A percentile compares a stretch with the other conserved stretches of the same genome.
phyloP scores from a whole-genome alignment of 768 basidiomycete genomes.

The Termitomyces eurrhizus region DNA sequence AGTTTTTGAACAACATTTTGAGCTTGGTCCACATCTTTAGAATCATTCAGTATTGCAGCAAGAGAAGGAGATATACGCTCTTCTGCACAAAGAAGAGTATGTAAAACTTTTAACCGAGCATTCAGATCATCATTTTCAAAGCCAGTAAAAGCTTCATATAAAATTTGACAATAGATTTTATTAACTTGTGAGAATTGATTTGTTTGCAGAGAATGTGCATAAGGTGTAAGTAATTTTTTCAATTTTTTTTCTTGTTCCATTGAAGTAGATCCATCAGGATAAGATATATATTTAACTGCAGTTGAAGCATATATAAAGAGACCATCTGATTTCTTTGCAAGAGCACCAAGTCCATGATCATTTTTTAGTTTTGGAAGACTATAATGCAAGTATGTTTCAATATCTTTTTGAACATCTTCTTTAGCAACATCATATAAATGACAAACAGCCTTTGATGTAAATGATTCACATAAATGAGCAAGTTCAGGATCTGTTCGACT shows the following conservation, averaged over 20 bases:
- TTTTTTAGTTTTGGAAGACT: background rate
- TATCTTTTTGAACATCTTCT: background rate
- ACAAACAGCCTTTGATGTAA: too few species aligned
- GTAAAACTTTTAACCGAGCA: background rate
- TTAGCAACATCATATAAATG: too few species aligned
- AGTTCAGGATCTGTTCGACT: too few species aligned
- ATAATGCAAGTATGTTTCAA: too few species aligned
- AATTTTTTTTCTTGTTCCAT: background rate
- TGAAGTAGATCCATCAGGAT: background rate
- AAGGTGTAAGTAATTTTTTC: background rate
- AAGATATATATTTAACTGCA: background rate
- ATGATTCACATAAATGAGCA: too few species aligned
- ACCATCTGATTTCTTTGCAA: background rate
- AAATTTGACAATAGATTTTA: background rate
- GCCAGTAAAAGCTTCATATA: too few species aligned
- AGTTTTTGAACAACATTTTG: too few species aligned
- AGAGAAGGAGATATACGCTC: too few species aligned
- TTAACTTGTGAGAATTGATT: background rate
- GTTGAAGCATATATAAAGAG: background rate
- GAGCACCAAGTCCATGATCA: background rate
- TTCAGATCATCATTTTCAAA: background rate
- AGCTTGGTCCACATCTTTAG: too few species aligned
- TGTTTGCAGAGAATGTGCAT: background rate
- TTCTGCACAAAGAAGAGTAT: background rate
- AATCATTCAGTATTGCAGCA: too few species aligned